Percentiles rank a stretch among this genome's conserved stretches.
These are phyloP conservation scores for Aegilops longissima DNA, from an alignment of 176 grass and related monocot genomes.

Conservation along the genomic window DNA sequence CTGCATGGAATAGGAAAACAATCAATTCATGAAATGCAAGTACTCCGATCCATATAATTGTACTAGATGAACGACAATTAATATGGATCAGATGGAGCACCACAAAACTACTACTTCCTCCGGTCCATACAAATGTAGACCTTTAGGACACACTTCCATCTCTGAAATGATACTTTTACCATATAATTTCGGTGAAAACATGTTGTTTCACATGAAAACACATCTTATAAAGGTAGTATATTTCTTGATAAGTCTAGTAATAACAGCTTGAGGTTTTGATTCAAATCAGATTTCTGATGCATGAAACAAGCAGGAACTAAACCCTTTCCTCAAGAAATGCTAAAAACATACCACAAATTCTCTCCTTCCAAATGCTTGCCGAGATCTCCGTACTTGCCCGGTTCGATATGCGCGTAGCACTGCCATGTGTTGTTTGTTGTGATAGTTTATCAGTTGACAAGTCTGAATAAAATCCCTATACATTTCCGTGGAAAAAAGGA, in stretches of 20 bases:
- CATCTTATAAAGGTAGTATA: neutral
- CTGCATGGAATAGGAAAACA: constrained; percentile 27
- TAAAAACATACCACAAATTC: constrained; percentile 73
- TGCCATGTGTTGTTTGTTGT: constrained; percentile 38
- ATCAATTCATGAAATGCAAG: neutral
- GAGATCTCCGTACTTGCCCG: constrained; percentile 65
- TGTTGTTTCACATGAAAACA: neutral
- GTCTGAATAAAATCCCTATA: too few relatives aligned
- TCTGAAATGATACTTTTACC: neutral
- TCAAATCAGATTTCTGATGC: neutral
- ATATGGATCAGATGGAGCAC: too few relatives aligned
- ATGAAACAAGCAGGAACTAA: neutral
- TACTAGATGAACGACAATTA: too few relatives aligned
- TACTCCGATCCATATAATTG: too few relatives aligned
- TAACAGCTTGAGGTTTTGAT: too few relatives aligned
- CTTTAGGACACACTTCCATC: neutral
- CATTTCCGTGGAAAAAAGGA: too few relatives aligned
- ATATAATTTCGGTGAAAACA: neutral
- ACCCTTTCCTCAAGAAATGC: neutral
- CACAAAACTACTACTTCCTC: neutral
- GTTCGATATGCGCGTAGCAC: constrained; percentile 65
- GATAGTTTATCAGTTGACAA: constrained; percentile 4
- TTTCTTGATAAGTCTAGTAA: neutral
- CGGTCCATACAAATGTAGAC: neutral
- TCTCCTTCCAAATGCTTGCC: constrained; percentile 76